Conservation (phyloP, 257 asterid species). For the Solanum chilense region DNA sequence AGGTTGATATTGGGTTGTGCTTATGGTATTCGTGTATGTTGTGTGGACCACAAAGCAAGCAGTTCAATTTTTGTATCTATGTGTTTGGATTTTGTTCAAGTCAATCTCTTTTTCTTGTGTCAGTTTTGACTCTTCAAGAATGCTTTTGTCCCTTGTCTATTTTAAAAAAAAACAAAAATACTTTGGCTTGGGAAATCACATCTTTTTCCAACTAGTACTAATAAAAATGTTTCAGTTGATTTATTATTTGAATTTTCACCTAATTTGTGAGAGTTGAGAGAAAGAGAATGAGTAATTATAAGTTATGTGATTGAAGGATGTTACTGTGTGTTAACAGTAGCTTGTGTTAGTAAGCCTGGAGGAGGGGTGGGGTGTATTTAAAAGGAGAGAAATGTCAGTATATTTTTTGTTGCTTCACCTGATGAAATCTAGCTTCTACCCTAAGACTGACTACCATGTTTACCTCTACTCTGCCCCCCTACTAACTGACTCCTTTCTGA, state of each 20-base stretch:
- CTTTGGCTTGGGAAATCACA: neutral
- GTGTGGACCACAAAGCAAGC: constrained; percentile 8
- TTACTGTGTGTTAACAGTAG: constrained; percentile 8
- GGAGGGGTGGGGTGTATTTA: neutral
- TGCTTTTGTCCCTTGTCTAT: neutral
- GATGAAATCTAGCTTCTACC: neutral
- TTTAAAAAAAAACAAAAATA: no score
- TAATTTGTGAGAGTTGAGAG: neutral
- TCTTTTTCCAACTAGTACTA: neutral
- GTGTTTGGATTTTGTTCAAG: neutral
- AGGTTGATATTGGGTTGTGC: no score
- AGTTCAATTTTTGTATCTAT: neutral
- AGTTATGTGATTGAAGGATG: neutral
- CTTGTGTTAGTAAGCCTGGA: constrained; percentile 12
- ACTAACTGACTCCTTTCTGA: neutral
- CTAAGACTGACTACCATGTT: neutral
- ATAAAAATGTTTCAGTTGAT: no score
- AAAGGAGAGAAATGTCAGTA: constrained; percentile 11
- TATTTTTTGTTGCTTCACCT: neutral
- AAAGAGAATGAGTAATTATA: neutral
- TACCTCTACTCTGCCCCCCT: constrained; percentile 2
- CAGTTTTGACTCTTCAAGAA: neutral
- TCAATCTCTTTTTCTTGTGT: neutral
- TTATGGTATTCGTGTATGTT: neutral
- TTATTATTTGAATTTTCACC: no score